phyloP scores from a whole-genome alignment of 805 yeast species.

The Kodamaea kakaduensis region DNA sequence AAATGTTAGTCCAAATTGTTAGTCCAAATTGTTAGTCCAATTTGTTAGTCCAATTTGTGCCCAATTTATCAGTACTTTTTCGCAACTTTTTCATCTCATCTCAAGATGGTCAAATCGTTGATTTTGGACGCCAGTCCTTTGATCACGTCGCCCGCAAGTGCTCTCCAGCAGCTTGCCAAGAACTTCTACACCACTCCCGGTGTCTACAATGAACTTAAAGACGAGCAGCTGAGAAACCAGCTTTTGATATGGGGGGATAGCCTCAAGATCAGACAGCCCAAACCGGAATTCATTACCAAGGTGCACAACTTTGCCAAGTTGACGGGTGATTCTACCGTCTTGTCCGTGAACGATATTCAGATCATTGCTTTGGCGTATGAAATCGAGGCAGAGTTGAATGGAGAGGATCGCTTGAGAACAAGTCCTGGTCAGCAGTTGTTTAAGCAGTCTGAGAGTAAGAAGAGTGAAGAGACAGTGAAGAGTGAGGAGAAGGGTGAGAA shows the following conservation, averaged over 20 bases:
- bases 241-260: constrained; percentile 75
- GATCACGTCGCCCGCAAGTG: constrained; percentile 76
- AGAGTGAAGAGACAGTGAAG: constrained; percentile 8
- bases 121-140: constrained; percentile 95
- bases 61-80: too few relatives aligned
- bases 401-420: constrained; percentile 66
- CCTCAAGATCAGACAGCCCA: constrained; percentile 74
- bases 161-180: constrained; percentile 65
- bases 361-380: constrained; percentile 90
- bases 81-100: constrained; percentile 6
- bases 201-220: constrained; percentile 80
- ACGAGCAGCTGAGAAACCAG: constrained; percentile 78
- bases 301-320: constrained; percentile 74
- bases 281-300: constrained; percentile 52
- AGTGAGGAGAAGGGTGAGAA: constrained; percentile 5
- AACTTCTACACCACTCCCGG: constrained; percentile 89
- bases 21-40: too few relatives aligned
- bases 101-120: constrained; percentile 41
- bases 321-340: constrained; percentile 88
- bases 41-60: too few relatives aligned
- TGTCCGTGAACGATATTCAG: constrained; percentile 88
- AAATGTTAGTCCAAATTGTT: too few relatives aligned
- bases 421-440: constrained; percentile 62
- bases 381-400: constrained; percentile 65
- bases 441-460: too few relatives aligned